Conservation (phyloP, 768 basidiomycete genomes). For the Russula griseocarnosa region DNA sequence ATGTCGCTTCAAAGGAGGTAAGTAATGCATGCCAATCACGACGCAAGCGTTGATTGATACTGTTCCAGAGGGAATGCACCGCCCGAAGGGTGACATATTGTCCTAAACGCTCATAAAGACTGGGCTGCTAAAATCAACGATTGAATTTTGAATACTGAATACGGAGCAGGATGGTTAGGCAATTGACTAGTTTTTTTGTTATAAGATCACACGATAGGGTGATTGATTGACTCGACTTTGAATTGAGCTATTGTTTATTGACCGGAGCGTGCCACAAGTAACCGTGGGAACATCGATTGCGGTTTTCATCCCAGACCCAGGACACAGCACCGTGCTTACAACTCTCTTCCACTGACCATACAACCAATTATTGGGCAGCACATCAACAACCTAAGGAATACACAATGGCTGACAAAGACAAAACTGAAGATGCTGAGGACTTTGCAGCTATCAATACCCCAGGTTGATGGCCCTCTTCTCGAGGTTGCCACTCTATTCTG, state of each 20-base stretch:
- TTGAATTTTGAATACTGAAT: constrained; percentile 9
- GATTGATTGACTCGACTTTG: constrained; percentile 16
- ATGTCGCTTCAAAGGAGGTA: constrained; percentile 82
- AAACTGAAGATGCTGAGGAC: constrained; percentile 64
- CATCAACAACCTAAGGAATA: not conserved
- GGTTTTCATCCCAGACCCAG: not conserved
- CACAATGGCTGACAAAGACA: constrained; percentile 31
- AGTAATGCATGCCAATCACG: constrained; percentile 28
- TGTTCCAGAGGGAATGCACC: constrained; percentile 42
- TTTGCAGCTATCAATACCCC: constrained; percentile 64
- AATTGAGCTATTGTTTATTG: not conserved
- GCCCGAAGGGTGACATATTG: constrained; percentile 18
- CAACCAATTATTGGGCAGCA: not conserved
- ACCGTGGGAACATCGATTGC: constrained; percentile 73
- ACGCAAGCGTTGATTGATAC: constrained; percentile 6
- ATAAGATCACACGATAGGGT: constrained; percentile 1
- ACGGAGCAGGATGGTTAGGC: not conserved
- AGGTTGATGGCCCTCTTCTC: constrained; percentile 40
- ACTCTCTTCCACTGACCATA: not conserved
- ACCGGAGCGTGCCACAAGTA: not conserved
- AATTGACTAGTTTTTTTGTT: constrained; percentile 6
- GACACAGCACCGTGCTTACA: too few species aligned
- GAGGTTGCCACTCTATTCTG: constrained; percentile 2
- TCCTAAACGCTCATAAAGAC: not conserved
- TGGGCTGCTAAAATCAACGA: constrained; percentile 6